Base-by-base conservation (phyloP, 768 basidiomycete species). In the Rhodotorula diobovata region DNA sequence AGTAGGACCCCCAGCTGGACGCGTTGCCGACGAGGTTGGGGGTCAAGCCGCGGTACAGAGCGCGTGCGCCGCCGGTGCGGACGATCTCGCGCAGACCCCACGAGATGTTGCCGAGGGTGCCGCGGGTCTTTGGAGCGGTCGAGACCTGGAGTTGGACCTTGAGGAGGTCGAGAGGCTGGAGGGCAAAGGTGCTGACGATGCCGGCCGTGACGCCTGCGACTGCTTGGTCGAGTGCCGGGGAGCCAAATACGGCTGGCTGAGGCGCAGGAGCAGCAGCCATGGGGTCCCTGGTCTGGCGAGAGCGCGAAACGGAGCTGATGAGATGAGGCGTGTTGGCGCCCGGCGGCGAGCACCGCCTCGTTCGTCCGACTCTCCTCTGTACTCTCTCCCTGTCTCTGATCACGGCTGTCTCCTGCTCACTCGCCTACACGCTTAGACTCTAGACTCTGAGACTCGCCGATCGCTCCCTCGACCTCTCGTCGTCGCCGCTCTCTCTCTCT, bases 1-100 rank as follows among this genome's bases (percentile, higher is more conserved):
- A 99, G 81, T 99, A 99, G 35, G 97, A 81, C 0, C 96, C 96
- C 96, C 96, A 99, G 77, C 92, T 94, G 15, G 89, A 88, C 30
- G 94, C 93, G 74, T 97, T 97, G 21, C 95, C 96, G 0, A 91
- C 90, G 70, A 97, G 85, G 80, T 98, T 99, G 4, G 93, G 87
- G 1, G 87, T 85, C 43, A 98, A 83, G 25, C 96, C 96, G 64
- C 95, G 85, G 80, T 98, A 98, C 60, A 98, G 82, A 0, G 94
- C 95, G 70, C 81, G 84, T 86, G 87, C 89, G 11, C 96, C 70
- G 18, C 67, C 95, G 67, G 90, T 86, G 57, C 82, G 84, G 34
- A 90, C 86, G 50, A 97, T 93, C 66, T 87, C 86, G 54, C 83
- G 83, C 62, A 98, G 79, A 0, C 90, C 86, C 53, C 81, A 77